phyloP scores from a whole-genome alignment of 768 basidiomycete species.

The Russula griseocarnosa region DNA sequence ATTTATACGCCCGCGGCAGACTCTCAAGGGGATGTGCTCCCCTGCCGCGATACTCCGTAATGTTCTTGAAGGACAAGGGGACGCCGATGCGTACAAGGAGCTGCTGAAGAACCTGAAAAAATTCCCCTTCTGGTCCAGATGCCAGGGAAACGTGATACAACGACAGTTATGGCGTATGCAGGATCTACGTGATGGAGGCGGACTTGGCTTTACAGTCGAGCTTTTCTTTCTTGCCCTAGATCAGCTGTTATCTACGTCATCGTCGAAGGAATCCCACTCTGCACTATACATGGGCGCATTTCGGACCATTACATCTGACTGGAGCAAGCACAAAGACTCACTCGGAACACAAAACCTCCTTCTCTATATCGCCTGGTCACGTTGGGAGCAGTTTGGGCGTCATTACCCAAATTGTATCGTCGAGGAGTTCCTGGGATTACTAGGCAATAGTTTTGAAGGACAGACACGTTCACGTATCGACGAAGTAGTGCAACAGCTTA shows the following conservation, averaged over 20 bases:
- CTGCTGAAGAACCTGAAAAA: not conserved
- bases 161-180: not conserved
- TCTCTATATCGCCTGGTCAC: not conserved
- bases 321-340: not conserved
- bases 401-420: too few species aligned
- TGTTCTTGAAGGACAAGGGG: not conserved
- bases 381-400: not conserved
- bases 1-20: not conserved
- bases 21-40: not conserved
- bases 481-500: too few species aligned
- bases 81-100: not conserved
- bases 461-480: too few species aligned
- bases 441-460: too few species aligned
- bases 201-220: conserved; percentile 7
- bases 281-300: not conserved
- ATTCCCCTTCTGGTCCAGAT: too few species aligned
- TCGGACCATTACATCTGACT: not conserved
- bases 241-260: not conserved
- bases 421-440: too few species aligned
- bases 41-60: not conserved
- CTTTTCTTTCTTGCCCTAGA: conserved; percentile 4
- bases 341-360: conserved; percentile 8
- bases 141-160: not conserved
- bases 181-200: not conserved
- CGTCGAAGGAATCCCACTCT: not conserved